phyloP scores from a whole-genome alignment of 2,329 filamentous ascomycete genomes.

The Zymoseptoria pseudotritici region DNA sequence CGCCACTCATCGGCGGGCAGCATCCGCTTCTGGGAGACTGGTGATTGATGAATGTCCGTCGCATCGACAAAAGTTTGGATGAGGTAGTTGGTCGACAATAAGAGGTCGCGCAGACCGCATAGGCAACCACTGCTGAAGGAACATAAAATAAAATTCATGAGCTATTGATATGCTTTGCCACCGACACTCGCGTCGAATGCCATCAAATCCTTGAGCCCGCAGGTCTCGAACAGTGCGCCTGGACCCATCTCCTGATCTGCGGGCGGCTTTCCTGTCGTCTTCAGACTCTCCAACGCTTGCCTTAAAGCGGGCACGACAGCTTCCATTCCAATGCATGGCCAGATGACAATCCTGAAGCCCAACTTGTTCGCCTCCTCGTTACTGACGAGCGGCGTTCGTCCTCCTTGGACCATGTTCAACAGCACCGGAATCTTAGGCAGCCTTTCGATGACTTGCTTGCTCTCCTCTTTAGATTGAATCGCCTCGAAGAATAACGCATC shows the following conservation, averaged over 20 bases:
- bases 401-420: constrained; percentile 52
- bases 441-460: constrained; percentile 41
- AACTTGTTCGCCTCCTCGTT: constrained; percentile 47
- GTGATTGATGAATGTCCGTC: not conserved
- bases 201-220: constrained; percentile 46
- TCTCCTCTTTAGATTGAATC: constrained; percentile 45
- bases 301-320: constrained; percentile 33
- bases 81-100: not conserved
- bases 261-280: constrained; percentile 35
- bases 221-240: constrained; percentile 45
- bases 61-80: too few species aligned
- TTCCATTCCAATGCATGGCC: constrained; percentile 44
- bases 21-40: not conserved
- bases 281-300: constrained; percentile 22
- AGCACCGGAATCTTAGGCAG: constrained; percentile 46
- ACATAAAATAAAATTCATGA: not conserved
- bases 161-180: constrained; percentile 29
- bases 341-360: constrained; percentile 55
- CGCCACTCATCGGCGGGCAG: not conserved
- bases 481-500: constrained; percentile 57
- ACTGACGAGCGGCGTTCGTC: constrained; percentile 48
- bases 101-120: too few species aligned
- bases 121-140: too few species aligned
- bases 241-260: constrained; percentile 34
- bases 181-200: constrained; percentile 43